Evolutionary conservation across 2,329 filamentous ascomycete genomes (phyloP), one percentile per base, ranked within the genome.

Genomic region (Fulvia fulva): DNA sequence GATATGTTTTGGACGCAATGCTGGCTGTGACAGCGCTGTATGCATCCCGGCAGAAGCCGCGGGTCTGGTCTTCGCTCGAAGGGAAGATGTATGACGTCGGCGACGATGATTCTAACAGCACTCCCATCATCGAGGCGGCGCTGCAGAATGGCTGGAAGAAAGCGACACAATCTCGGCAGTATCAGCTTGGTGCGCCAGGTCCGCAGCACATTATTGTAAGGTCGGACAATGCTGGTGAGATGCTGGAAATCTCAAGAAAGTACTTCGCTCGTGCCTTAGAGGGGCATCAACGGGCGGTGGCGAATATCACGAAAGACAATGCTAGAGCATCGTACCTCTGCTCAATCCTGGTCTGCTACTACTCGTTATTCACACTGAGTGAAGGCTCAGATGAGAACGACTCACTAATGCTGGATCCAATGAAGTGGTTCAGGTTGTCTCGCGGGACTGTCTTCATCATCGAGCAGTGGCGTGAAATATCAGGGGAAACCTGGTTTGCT

Each of bases 221-320:
- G 4, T 22, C 57, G 14, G 56, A 57, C 28, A 50, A 55, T 19
- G 26, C 44, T 41, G 55, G 55, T 7, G 58, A 59, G 22, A 65
- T 66, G 64, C 62, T 67, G 47, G 54, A 59, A 14, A 43, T 56
- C 6, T 65, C 63, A 2, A 51, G 65, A 11, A 50, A 59, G 21
- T 68, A 68, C 46, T 62, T 64, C 50, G 57, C 66, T 6, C 60
- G 63, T 23, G 66, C 66, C 3, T 50, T 68, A 16, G 62, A 66
- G 11, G 65, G 63, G 12, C 64, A 67, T 26, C 62, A 63, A 14
- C 56, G 57, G 43, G 58, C 65, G 5, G 55, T 68, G 6, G 53
- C 52, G 8, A 22, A 32, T 9, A 51, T 68, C 4, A 58, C 34
- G 11, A 43, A 49, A 12, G 46, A 65, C 22, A 68, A 63, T 51